These are phyloP conservation scores for Paraphoma chrysanthemicola DNA, from an alignment of 2,329 filamentous ascomycete genomes.

Conservation along the genomic window DNA sequence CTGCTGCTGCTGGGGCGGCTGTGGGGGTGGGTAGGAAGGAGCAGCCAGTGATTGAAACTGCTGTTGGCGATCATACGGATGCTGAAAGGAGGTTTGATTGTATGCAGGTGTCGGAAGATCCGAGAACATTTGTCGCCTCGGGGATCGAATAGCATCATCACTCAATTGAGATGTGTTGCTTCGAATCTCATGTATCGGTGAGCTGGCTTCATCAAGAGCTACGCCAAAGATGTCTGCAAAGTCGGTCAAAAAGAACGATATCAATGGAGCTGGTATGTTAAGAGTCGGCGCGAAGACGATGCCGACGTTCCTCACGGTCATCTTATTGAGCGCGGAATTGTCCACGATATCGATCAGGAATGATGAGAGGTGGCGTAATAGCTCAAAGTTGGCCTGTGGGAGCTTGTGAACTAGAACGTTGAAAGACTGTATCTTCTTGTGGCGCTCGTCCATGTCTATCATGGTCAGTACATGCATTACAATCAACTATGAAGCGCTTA, in stretches of 20 bases:
- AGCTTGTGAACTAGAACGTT: conserved; percentile 80
- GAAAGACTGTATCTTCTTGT: conserved; percentile 78
- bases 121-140: conserved; percentile 70
- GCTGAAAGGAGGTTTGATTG: conserved; percentile 61
- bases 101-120: conserved; percentile 71
- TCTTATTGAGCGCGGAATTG: conserved; percentile 90
- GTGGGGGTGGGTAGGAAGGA: conserved; percentile 33
- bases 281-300: conserved; percentile 98
- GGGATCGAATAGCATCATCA: conserved; percentile 68
- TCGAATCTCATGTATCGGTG: conserved; percentile 55
- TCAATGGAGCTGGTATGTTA: conserved; percentile 94
- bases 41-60: conserved; percentile 26
- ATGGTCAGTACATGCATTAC: conserved; percentile 26
- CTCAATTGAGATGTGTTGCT: conserved; percentile 51
- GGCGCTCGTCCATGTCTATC: conserved; percentile 73
- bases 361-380: conserved; percentile 83
- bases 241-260: conserved; percentile 91
- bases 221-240: conserved; percentile 84
- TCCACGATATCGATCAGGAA: conserved; percentile 94
- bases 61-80: conserved; percentile 33
- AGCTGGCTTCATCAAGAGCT: conserved; percentile 63
- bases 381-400: conserved; percentile 78
- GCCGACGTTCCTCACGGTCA: conserved; percentile 94
- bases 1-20: conserved; percentile 29
- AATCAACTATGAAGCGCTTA: conserved; percentile 42